Conservation (phyloP, 1,284 basidiomycete species). For the Singerocomus rubriflavus region DNA sequence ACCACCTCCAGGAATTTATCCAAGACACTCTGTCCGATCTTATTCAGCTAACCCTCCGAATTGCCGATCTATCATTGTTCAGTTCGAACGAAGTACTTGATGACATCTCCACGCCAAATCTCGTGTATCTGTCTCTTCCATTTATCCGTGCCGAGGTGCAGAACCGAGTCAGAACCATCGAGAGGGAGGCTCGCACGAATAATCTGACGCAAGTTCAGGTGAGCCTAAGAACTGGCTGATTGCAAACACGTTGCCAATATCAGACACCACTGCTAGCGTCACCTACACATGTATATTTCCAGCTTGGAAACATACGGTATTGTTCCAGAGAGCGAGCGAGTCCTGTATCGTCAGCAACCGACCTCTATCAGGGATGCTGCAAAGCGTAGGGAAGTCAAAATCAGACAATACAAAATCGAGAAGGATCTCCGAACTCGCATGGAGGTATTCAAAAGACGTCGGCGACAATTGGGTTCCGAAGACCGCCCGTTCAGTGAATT, state of each 20-base stretch:
- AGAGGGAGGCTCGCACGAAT: constrained; percentile 56
- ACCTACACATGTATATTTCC: constrained; percentile 55
- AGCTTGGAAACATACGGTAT: constrained; percentile 69
- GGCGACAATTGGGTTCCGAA: constrained; percentile 37
- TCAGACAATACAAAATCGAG: constrained; percentile 82
- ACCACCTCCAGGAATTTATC: constrained; percentile 50
- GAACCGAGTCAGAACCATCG: constrained; percentile 57
- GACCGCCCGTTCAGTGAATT: constrained; percentile 48
- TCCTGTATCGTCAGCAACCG: constrained; percentile 47
- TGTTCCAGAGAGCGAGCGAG: constrained; percentile 60
- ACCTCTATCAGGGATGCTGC: constrained; percentile 59
- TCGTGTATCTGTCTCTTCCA: constrained; percentile 78
- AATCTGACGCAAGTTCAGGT: constrained; percentile 63
- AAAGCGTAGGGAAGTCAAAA: constrained; percentile 79
- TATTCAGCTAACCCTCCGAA: constrained; percentile 44
- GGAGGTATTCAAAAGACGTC: constrained; percentile 54
- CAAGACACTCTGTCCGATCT: constrained; percentile 54
- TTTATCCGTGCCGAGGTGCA: constrained; percentile 75
- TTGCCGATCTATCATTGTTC: constrained; percentile 69
- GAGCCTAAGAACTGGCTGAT: constrained; percentile 26
- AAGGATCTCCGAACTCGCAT: constrained; percentile 73
- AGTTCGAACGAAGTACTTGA: constrained; percentile 84
- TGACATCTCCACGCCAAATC: constrained; percentile 78
- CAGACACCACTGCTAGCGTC: constrained; percentile 40
- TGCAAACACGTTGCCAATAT: constrained; percentile 21